Base-by-base conservation (phyloP, 129 eudicot genomes). In the Artemisia argyi region DNA sequence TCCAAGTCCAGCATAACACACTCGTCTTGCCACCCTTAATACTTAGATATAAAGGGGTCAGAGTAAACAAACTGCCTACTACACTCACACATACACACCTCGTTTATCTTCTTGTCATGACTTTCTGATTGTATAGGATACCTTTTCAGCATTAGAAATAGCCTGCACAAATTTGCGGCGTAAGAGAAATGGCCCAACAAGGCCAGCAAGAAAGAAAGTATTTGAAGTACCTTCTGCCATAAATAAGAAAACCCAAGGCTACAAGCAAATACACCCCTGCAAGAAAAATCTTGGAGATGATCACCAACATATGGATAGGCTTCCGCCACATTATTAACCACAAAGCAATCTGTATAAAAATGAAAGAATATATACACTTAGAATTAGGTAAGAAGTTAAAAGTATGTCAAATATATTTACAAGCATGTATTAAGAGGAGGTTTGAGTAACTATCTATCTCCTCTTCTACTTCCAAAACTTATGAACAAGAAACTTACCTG, bases 281-380 rank as follows among this genome's bases (percentile, higher is more conserved):
- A 77, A 93, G 90, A 88, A 93, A 93, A 84, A 87, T 65, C 82
- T 93, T 93, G 48, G 98, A 87, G 48, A 93, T 53, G 69, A 87
- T 59, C 59, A 89, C 81, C 76, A 87, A 26, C 60, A 71, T 54
- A 61, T 52, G 80, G 67, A 84, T 60, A 3, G 98, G 97, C 71
- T 89, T 87, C 92, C 95, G 85, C 98, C 98, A 93, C 71, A 87
- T 76, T 60, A 87, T 58, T 80, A 93, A 73, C 97, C 98, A 93
- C 68, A 93, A 32, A 17, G 80, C 70, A 52, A 92, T 69, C 96
- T 91, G 96, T 57, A 68, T 49, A 11, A 17, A 69, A 57, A 65
- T 66, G 28, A 65, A 4, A 65, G 28, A 42, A 62, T 19, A 22
- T 55, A 72, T 58, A 61, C 18, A 14, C 66, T 20, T 63, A 10